Conservation (phyloP, 345 rosid genomes). For the Trapa incisa region DNA sequence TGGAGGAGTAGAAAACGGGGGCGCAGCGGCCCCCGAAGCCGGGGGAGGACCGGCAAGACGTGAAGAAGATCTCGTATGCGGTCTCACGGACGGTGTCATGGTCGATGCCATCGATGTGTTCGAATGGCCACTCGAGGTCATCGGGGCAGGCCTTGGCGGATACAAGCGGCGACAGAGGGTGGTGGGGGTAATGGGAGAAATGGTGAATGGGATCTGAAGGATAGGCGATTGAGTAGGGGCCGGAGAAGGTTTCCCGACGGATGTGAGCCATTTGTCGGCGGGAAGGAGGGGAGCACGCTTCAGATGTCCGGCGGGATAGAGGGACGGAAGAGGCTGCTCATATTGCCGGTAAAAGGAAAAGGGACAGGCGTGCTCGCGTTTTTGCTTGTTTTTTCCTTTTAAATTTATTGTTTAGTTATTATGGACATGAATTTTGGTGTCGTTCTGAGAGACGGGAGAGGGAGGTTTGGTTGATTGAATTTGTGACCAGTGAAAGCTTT, state of each 20-base stretch:
- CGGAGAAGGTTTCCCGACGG: constrained; percentile 42
- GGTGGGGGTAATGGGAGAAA: constrained; percentile 1
- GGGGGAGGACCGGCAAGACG: constrained; percentile 75
- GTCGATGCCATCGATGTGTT: constrained; percentile 44
- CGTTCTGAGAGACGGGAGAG: background rate
- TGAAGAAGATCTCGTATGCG: constrained; percentile 88
- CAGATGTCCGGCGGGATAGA: constrained; percentile 33
- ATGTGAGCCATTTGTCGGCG: constrained; percentile 9
- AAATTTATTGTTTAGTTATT: background rate
- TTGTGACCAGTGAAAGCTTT: background rate
- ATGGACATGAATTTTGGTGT: background rate
- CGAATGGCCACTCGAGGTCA: constrained; percentile 69
- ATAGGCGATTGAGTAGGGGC: constrained; percentile 20
- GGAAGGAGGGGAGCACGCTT: constrained; percentile 13
- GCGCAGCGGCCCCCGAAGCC: constrained; percentile 77
- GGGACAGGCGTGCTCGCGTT: constrained; percentile 4
- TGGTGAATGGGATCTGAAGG: background rate
- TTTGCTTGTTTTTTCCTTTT: background rate
- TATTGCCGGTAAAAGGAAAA: constrained; percentile 5
- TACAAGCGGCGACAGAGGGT: background rate
- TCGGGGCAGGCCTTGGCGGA: background rate
- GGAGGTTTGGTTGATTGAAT: background rate
- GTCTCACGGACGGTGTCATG: constrained; percentile 60
- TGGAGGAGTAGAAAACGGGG: constrained; percentile 19
- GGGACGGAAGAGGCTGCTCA: constrained; percentile 20